Evolutionary conservation across 2,329 filamentous ascomycete species (phyloP).

Genomic region (Lasiodiplodia hormozganensis): DNA sequence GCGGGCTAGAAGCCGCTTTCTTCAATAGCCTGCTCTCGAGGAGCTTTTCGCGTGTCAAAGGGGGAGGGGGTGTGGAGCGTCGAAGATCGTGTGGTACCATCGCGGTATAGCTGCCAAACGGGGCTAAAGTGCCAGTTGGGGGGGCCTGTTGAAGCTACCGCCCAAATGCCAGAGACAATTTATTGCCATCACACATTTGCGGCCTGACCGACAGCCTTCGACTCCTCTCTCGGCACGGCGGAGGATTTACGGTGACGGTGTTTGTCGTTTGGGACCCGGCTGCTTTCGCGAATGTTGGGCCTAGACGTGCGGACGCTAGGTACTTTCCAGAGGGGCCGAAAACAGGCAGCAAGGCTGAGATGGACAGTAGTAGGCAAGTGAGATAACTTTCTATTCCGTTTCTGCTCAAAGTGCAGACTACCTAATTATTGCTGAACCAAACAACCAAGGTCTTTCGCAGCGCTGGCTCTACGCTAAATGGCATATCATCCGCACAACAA

Average conservation of each 20-base stretch:
- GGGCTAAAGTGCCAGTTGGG: not conserved
- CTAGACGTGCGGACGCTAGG: not conserved
- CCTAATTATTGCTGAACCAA: not conserved
- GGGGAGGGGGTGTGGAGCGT: not conserved
- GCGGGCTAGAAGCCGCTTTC: not conserved
- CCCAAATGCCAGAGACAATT: not conserved
- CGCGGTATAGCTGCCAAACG: not conserved
- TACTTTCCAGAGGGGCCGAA: too few species aligned
- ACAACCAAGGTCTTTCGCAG: not conserved
- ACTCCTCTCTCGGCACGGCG: not conserved
- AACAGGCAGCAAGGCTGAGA: not conserved
- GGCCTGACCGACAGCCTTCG: not conserved
- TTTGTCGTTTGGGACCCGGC: not conserved
- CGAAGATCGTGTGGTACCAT: too few species aligned
- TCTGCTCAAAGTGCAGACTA: not conserved
- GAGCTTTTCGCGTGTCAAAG: not conserved
- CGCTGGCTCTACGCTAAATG: not conserved
- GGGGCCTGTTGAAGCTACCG: not conserved
- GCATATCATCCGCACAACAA: not conserved
- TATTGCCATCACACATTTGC: not conserved
- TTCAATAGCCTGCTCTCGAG: not conserved
- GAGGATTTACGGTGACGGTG: not conserved
- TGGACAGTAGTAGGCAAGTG: not conserved
- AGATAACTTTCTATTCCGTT: not conserved
- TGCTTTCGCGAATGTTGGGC: not conserved